Evolutionary conservation across 768 basidiomycete genomes (phyloP), one percentile per base, ranked within the genome.

Genomic region (Collybia nuda): DNA sequence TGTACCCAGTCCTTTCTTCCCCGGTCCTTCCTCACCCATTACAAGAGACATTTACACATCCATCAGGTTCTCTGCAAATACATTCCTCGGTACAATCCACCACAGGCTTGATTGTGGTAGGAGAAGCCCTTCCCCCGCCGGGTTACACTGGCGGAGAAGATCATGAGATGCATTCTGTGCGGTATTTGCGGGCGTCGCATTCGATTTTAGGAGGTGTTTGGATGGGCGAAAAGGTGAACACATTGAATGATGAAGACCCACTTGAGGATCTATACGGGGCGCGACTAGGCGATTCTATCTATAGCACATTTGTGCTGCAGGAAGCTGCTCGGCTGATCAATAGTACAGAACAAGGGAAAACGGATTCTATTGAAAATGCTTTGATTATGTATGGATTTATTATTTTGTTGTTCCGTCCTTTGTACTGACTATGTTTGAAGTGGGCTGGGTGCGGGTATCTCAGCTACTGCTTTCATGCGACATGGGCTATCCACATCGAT

Each of bases 51-150:
- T 84, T 80, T 59, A 70, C 65, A 23, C 81, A 79, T 54, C 80
- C 80, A 2, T 66, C 62, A 24, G 75, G 75, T 51, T 79, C 82
- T 2, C 68, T 90, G n/a, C 79, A 75, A 29, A 79, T 93, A 21
- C 79, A 87, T 43, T 89, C 80, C 1, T 78, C 87, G 1, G 76
- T 77, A 17, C 75, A 82, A 48, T 88, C 88, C 17, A 66, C 78
- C n/a, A 95, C 91, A 1, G 94, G 94, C 1, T 71, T 86, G 12
- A 81, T 98, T 28, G 80, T 88, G 2, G 93, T 97, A 6, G 94
- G 83, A 23, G 90, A 98, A 59, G 69, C 79, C 36, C 60, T 81
- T 3, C 73, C 79, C 32, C 76, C 71, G 3, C 50, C 63, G 5
- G 55, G 58, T n/a, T 54, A 60, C 35, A 58, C 59, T 1, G 62